phyloP scores from a whole-genome alignment of 192 early-diverging fungal genomes.

The Pilaira anomala region DNA sequence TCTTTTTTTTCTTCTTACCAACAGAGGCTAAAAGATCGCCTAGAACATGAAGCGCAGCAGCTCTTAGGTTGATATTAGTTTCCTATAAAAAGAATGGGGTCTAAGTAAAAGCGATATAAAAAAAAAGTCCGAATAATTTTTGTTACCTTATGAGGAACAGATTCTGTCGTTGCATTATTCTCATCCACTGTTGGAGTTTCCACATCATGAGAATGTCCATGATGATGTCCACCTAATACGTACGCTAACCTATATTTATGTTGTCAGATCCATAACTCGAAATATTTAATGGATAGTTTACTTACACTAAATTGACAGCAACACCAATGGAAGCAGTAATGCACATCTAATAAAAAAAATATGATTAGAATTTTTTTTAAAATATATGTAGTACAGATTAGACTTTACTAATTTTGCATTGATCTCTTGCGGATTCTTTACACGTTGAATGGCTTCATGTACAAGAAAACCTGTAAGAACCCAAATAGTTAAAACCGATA shows the following conservation, averaged over 20 bases:
- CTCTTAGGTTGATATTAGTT: conserved; percentile 64
- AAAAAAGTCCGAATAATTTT: background rate
- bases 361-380: background rate
- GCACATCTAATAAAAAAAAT: conserved; percentile 51
- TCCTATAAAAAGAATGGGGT: conserved; percentile 7
- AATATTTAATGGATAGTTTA: conserved; percentile 17
- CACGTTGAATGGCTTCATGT: conserved; percentile 64
- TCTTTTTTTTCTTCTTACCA: conserved; percentile 27
- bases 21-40: conserved; percentile 79
- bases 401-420: conserved; percentile 52
- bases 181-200: no score
- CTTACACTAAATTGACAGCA: conserved; percentile 69
- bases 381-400: background rate
- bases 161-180: background rate
- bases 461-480: conserved; percentile 65
- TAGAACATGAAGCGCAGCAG: conserved; percentile 77
- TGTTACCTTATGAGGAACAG: background rate
- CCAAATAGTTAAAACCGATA: conserved; percentile 81
- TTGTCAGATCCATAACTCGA: background rate
- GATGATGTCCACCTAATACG: conserved; percentile 52
- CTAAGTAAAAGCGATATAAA: background rate
- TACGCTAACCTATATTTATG: conserved; percentile 42
- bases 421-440: conserved; percentile 58
- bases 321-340: conserved; percentile 71
- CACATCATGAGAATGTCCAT: conserved; percentile 47